A percentile compares a stretch with the other conserved stretches of the same genome.
Evolutionary conservation across 495 filamentous ascomycete species (phyloP).

Genomic region (Podospora anserina): DNA sequence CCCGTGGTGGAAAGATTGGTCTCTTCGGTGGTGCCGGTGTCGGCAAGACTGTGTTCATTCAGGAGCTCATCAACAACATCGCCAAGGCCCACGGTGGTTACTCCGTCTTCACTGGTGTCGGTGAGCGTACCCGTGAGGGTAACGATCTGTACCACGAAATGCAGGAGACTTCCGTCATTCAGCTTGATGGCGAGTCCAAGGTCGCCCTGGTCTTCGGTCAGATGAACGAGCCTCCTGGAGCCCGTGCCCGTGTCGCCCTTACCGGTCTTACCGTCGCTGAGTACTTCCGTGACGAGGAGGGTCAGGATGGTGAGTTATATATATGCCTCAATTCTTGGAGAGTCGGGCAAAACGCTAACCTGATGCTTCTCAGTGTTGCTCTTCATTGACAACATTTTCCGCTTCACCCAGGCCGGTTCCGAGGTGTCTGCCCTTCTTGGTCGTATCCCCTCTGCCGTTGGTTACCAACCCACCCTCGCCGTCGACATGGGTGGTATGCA

Average conservation of each 20-base stretch:
- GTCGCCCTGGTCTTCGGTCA: constrained; percentile 99
- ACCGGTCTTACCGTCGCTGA: constrained; percentile 88
- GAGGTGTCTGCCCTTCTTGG: constrained; percentile 99
- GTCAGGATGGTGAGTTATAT: constrained; percentile 73
- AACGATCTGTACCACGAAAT: constrained; percentile 99
- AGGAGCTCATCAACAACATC: constrained; percentile 99
- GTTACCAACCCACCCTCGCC: constrained; percentile 99
- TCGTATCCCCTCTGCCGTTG: constrained; percentile 99
- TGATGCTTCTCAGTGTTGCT: constrained; percentile 66
- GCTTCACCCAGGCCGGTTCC: constrained; percentile 99
- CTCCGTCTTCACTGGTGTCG: constrained; percentile 99
- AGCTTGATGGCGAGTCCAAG: constrained; percentile 99
- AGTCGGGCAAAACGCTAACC: background rate
- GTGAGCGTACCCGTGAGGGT: constrained; percentile 99
- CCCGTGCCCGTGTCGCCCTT: constrained; percentile 98
- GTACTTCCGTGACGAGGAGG: constrained; percentile 96
- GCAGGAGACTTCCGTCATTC: constrained; percentile 99
- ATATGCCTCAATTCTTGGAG: constrained; percentile 3
- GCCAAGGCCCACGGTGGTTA: constrained; percentile 99
- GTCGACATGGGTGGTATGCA: constrained; percentile 99
- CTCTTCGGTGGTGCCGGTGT: constrained; percentile 99
- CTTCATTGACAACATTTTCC: constrained; percentile 99
- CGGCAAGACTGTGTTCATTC: constrained; percentile 99
- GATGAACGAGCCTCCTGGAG: constrained; percentile 99
- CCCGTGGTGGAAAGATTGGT: constrained; percentile 99